Base-by-base conservation (phyloP, 305 asterid genomes). In the Ilex paraguariensis region DNA sequence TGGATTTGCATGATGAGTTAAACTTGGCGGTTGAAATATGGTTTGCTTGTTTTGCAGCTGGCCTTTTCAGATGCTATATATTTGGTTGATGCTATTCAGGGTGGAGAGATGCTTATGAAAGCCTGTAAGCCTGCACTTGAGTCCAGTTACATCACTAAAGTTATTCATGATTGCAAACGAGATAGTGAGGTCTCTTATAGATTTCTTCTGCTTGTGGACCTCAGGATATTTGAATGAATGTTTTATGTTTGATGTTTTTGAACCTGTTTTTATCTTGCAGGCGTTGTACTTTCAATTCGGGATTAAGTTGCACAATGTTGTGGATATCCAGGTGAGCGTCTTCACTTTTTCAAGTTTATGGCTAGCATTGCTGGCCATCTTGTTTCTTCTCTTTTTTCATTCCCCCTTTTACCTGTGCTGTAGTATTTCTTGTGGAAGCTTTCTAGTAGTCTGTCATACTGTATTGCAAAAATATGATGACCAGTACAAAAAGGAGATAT, bases 81-180 rank as follows among this genome's bases (percentile, higher is more conserved):
- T 79, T 76, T 93, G 79, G 96, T 93, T 77, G 99, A 93, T 63
- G 99, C 96, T 66, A 81, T 87, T 86, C 87, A 80, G 80, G 99
- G 97, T 54, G 99, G 97, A 67, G 87, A 77, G 65, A 32, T 76
- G 59, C 91, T 93, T 74, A 81, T 93, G 63, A 61, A 80, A 75
- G 97, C 99, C 71, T 93, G 99, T 74, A 87, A 93, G 95, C 96
- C 97, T 76, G 97, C 95, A 75, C 96, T 93, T n/a, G 99, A 93
- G 85, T 87, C 97, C 66, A 80, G 73, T 65, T 83, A 84, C 85
- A 72, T 90, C 89, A 92, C 94, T 40, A 92, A 93, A 87, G 97
- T 90, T 51, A 93, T 90, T 77, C 99, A 93, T 59, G 99, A 93
- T 78, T 93, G 97, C 90, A 93, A 93, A 81, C 85, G 97, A 70